Evolutionary conservation across 495 filamentous ascomycete species (phyloP), one percentile per base, ranked within the genome.

Genomic region (Penicillium malachiteum): DNA sequence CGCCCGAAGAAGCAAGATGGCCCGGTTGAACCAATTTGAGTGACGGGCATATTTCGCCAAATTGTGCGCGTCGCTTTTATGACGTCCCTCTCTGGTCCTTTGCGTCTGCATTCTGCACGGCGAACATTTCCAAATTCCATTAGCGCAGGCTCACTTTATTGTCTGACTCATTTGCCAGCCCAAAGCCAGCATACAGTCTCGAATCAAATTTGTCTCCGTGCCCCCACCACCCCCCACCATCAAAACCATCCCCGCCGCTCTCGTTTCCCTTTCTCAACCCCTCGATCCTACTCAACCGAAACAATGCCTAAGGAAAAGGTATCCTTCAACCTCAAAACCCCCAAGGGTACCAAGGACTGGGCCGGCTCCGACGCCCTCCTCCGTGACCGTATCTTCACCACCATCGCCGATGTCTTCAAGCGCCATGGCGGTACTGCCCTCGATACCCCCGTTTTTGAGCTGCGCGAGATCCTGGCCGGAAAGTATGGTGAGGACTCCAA

Each of bases 401-500:
- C 82, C 55, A 92, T 96, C 70, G 87, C 85, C 56, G 74, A 86
- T 53, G 90, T 95, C 62, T 96, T 97, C 77, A 88, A 91, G 75
- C 89, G 89, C 62, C 89, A 95, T 79, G 90, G 90, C 66, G 91
- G 84, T 13, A 87, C 90, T 44, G 88, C 88, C 55, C 86, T 96
- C 55, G 91, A 96, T 71, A 96, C 91, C 46, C 89, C 89, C 37
- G 84, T 91, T 38, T 91, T 91, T 68, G 88, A 91, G 65, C 78
- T 90, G 35, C 83, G 84, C 58, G 85, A 88, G 54, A 90, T 93
- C 57, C 81, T 96, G 18, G 77, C 89, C 12, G 91, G 90, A 38
- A 95, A 95, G 78, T 95, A 95, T 74, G 92, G 91, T 64, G 90
- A 95, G 78, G 92, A 95, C 76, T 87, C 82, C 62, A 93, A 92